Conservation (phyloP, 768 basidiomycete genomes). For the Tulasnella calospora region DNA sequence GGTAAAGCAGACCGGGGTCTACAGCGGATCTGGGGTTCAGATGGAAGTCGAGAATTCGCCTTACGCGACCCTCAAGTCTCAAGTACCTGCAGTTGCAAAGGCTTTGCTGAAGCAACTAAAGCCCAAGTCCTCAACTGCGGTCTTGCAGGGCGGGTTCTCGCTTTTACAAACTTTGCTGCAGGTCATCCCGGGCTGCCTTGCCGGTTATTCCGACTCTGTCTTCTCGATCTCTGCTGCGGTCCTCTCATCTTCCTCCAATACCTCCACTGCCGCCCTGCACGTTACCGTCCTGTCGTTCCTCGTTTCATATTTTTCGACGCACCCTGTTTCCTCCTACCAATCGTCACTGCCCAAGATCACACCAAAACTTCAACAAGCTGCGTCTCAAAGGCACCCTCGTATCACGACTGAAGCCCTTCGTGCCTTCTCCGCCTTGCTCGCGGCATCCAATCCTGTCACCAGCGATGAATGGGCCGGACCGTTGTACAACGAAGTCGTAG, state of each 20-base stretch:
- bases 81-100: conserved; percentile 74
- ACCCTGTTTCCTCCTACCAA: conserved; percentile 56
- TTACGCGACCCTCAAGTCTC: conserved; percentile 61
- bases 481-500: conserved; percentile 70
- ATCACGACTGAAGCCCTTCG: conserved; percentile 84
- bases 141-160: conserved; percentile 80
- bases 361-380: conserved; percentile 66
- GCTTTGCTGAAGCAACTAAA: conserved; percentile 81
- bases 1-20: conserved; percentile 77
- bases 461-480: conserved; percentile 60
- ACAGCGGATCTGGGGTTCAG: conserved; percentile 52
- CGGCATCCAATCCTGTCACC: conserved; percentile 49
- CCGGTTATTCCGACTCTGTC: conserved; percentile 61
- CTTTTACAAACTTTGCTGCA: conserved; percentile 69
- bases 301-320: conserved; percentile 70
- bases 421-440: conserved; percentile 77
- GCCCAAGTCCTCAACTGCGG: conserved; percentile 69
- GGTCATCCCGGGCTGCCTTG: conserved; percentile 79
- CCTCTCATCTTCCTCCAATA: conserved; percentile 61
- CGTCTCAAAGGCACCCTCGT: conserved; percentile 81
- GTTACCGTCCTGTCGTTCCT: conserved; percentile 83
- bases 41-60: conserved; percentile 74
- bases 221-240: conserved; percentile 59
- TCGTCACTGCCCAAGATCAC: conserved; percentile 61
- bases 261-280: conserved; percentile 76